Evolutionary conservation across 2,329 filamentous ascomycete species (phyloP).

Genomic region (Zelopaecilomyces penicillatus): DNA sequence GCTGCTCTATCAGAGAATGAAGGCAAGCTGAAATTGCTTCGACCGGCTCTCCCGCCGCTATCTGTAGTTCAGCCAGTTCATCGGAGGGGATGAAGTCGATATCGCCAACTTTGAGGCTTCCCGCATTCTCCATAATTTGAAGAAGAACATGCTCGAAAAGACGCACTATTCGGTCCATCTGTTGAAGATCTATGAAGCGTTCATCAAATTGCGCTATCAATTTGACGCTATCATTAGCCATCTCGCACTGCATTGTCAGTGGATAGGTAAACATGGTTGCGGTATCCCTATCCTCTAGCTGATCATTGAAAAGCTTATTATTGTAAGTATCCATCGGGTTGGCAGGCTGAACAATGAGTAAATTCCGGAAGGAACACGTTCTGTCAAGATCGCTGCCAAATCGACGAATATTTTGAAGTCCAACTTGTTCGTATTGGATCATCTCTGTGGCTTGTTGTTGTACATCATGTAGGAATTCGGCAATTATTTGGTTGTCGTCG

Average conservation of each 20-base stretch:
- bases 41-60: neutral
- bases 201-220: neutral
- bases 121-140: neutral
- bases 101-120: neutral
- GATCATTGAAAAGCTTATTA: neutral
- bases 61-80: neutral
- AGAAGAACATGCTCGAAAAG: neutral
- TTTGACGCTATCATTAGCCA: neutral
- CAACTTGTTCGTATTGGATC: slow-evolving; percentile 1
- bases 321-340: neutral
- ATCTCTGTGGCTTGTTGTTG: slow-evolving; percentile 3
- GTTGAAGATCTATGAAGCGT: neutral
- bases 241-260: neutral
- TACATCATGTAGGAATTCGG: neutral
- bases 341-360: neutral
- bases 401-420: slow-evolving; percentile 1
- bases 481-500: neutral
- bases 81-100: neutral
- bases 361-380: neutral
- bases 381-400: neutral
- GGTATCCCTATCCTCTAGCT: neutral
- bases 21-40: neutral
- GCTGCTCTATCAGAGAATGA: neutral
- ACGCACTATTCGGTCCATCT: neutral
- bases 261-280: neutral